Base-by-base conservation (phyloP, 2,329 filamentous ascomycete genomes). In the Ampelomyces quisqualis region DNA sequence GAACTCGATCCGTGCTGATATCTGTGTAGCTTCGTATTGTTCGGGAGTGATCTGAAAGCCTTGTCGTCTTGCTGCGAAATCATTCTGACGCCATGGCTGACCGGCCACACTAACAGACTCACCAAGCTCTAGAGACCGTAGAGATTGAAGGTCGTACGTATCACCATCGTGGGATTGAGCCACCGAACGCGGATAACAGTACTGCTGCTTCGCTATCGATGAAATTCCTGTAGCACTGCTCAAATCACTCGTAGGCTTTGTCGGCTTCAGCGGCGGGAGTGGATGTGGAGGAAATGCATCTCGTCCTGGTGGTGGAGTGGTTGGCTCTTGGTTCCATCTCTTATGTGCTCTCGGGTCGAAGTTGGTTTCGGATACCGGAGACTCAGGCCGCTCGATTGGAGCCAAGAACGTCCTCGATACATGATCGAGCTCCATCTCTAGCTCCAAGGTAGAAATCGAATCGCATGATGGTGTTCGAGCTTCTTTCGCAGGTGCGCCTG, bases 91-190 rank as follows among this genome's bases (percentile, higher is more conserved):
- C 14, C 34, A 11, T 24, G 19, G 10, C 8, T 15, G 9, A 11
- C 28, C 36, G 7, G 28, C 36, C 8, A 27, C 36, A 19, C 36
- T 38, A 28, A 38, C 36, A 18, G 38, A 40, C 13, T 40, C 38
- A 17, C 38, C 38, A 4, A 34, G 13, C 7, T 21, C n/a, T 3
- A 40, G 38, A n/a, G 38, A 40, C 13, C 29, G 19, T 3, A 40
- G 38, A n/a, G 38, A 40, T 18, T 34, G 17, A 10, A 40, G 23
- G 7, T 40, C 31, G 7, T 7, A 40, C 14, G 9, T 23, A 14
- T 28, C 7, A n/a, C 27, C 28, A 13, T 31, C 20, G 21, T 17
- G 19, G 13, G 36, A 38, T 14, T 7, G 20, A 10, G 21, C 19
- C 7, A 5, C 10, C 13, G 27, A 19, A 4, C n/a, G 13, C 5